These are phyloP conservation scores for Rhizopogon parksii DNA, from an alignment of 1,284 basidiomycete genomes.

Conservation along the genomic window DNA sequence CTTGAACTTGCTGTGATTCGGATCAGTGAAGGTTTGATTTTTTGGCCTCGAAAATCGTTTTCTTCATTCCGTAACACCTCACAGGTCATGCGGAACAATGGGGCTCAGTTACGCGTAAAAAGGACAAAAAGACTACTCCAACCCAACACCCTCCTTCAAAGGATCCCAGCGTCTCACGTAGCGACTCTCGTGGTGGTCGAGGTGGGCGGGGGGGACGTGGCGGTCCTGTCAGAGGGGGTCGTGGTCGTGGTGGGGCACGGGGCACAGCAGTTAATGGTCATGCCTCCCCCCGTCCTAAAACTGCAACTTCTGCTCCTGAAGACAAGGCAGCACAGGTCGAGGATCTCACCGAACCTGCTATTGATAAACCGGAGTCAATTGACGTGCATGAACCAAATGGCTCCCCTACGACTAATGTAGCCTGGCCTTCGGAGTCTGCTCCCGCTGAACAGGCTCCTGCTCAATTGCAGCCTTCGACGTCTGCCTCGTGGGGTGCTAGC, in stretches of 20 bases:
- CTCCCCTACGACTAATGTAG: conserved; percentile 6
- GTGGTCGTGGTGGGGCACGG: conserved; percentile 50
- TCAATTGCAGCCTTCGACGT: conserved; percentile 8
- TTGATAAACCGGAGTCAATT: conserved; percentile 20
- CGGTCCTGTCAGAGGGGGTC: conserved; percentile 49
- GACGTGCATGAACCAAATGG: conserved; percentile 12
- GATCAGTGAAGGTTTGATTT: conserved; percentile 70
- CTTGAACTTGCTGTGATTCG: conserved; percentile 66
- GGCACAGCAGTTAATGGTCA: conserved; percentile 32
- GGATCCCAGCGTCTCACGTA: conserved; percentile 38
- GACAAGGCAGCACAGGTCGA: conserved; percentile 16
- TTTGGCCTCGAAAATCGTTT: conserved; percentile 10
- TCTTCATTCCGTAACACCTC: conserved; percentile 8
- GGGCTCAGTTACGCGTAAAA: conserved; percentile 83
- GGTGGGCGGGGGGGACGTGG: conserved; percentile 62
- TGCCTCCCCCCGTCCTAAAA: conserved; percentile 19
- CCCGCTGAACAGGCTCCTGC: conserved; percentile 7
- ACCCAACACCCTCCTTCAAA: conserved; percentile 35
- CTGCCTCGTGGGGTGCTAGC: conserved; percentile 24
- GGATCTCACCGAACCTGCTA: conserved; percentile 13
- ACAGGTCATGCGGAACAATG: conserved; percentile 77
- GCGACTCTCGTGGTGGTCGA: conserved; percentile 57
- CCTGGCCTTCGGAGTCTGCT: conserved; percentile 11
- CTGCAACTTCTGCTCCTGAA: conserved; percentile 17
- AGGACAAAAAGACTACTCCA: conserved; percentile 62